Base-by-base conservation (phyloP, 164 flowering plant species). In the Vitis amurensis region DNA sequence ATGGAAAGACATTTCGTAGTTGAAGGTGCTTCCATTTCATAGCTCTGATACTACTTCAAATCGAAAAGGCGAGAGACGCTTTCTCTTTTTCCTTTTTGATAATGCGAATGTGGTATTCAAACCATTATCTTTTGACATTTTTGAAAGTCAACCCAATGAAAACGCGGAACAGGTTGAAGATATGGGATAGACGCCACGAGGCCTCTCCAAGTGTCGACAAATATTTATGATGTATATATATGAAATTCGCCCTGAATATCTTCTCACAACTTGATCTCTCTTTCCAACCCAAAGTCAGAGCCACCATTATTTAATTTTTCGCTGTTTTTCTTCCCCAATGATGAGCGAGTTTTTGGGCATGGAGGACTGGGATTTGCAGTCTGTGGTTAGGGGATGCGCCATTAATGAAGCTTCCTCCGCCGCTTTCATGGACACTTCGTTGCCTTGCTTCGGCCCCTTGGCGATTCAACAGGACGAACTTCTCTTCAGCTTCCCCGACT, bases 341-440 rank as follows among this genome's bases (percentile, higher is more conserved):
- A 27, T 61, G 57, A 29, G 55, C 19, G 71, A 58, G 44, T 59
- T 67, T 48, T 63, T 11, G 16, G 55, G 61, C 63, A 75, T 77
- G 79, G 84, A 70, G 29, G 78, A 71, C 53, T 81, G 88, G 83
- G 83, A 77, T 71, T 69, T 83, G 75, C 82, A 83, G 59, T 84
- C 88, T 16, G 63, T 85, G 9, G 83, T 85, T 9, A 59, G 81
- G 60, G 80, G 78, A 6, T 53, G 72, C 58, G 31, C 9, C 11
- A n/a, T 15, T 47, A 31, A 4, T 50, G 67, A 47, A 10, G 71
- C 11, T 11, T 58, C 23, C 13, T 8, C 58, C 27, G 10, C 11
- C 9, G 6, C 27, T 16, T 53, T 48, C 31, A 64, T 58, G 65
- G 55, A 49, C n/a, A 17, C 23, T 4, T 9, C 31, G 56, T 44